Evolutionary conservation across 352 stramenopile genomes (phyloP), one percentile per base, ranked within the genome.

Genomic region (Phytophthora crassamura): DNA sequence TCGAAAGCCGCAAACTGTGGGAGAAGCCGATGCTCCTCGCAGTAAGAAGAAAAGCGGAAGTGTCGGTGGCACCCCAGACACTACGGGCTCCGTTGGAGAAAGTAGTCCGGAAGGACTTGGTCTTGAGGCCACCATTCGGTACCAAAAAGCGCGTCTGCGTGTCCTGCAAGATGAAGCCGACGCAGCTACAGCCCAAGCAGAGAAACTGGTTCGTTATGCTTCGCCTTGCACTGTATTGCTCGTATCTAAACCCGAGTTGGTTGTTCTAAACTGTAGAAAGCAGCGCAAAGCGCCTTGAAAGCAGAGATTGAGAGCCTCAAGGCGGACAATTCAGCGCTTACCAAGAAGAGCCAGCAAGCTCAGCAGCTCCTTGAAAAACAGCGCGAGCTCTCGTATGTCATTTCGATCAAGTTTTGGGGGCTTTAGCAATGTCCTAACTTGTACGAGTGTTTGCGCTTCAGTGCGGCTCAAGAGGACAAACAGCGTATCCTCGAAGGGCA

Each of bases 291-390:
- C 6, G 50, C 69, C 2, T 48, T 83, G 45, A 79, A 80, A 39
- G 33, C 42, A 1, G 69, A 83, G 42, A 63, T 89, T 4, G 83
- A 91, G 7, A 74, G 76, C 7, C 60, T 90, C 16, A 79, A 72
- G 32, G 49, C 55, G 0, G 79, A 94, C 25, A 89, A 80, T 47
- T 30, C 62, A n/a, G 32, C 61, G 11, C 47, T 86, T 9, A 59
- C 42, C 15, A 91, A 91, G 57, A 90, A 93, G 47, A 63, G 64
- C 1, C 78, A 89, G 58, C 84, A 93, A 28, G 86, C 79, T 1
- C 73, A 90, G 33, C 76, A 84, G 34, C 57, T 94, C 11, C 63
- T 94, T 20, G 83, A 92, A 47, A 94, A 94, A 40, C 86, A 94
- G 40, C 75, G 81, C 59, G 85, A 91, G 36, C 72, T 94, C 7